Percentiles rank a stretch among this genome's conserved stretches.
Evolutionary conservation across 306 rosid species (phyloP).

Genomic region (Psophocarpus tetragonolobus): DNA sequence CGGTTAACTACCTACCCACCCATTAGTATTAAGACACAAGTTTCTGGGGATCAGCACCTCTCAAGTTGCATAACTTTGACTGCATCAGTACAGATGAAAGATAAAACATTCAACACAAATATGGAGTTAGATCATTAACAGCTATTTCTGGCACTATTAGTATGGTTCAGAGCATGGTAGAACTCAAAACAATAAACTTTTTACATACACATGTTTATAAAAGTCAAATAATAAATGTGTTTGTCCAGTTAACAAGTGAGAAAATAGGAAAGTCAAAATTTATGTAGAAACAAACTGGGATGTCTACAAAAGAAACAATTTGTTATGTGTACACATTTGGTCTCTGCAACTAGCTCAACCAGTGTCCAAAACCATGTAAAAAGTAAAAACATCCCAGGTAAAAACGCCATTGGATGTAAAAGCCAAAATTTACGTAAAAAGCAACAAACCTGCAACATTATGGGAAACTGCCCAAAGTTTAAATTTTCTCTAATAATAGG

Average conservation of each 20-base stretch:
- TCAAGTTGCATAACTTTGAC: slow-evolving; percentile 86
- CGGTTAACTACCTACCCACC: slow-evolving; percentile 78
- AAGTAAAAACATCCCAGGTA: neutral
- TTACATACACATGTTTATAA: neutral
- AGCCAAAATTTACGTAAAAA: no score
- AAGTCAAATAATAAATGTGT: neutral
- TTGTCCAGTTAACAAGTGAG: slow-evolving; percentile 11
- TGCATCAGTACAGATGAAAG: slow-evolving; percentile 40
- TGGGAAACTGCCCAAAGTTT: no score
- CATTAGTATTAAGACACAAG: slow-evolving; percentile 77
- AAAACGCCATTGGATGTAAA: neutral
- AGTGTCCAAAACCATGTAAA: no score
- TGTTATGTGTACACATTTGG: neutral
- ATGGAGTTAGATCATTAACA: neutral
- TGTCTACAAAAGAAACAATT: neutral
- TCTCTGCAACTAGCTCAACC: neutral
- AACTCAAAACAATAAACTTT: slow-evolving; percentile 2
- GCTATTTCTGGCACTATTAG: neutral
- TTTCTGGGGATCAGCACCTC: slow-evolving; percentile 59
- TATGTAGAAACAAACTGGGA: neutral
- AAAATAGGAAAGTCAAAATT: neutral
- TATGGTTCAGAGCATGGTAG: neutral
- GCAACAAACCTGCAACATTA: neutral
- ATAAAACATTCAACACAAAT: slow-evolving; percentile 6
- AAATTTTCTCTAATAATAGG: no score